Percentiles rank a stretch among this genome's conserved stretches.
Conservation (phyloP, 176 grass and related monocot genomes). For the Carex littledalei region DNA sequence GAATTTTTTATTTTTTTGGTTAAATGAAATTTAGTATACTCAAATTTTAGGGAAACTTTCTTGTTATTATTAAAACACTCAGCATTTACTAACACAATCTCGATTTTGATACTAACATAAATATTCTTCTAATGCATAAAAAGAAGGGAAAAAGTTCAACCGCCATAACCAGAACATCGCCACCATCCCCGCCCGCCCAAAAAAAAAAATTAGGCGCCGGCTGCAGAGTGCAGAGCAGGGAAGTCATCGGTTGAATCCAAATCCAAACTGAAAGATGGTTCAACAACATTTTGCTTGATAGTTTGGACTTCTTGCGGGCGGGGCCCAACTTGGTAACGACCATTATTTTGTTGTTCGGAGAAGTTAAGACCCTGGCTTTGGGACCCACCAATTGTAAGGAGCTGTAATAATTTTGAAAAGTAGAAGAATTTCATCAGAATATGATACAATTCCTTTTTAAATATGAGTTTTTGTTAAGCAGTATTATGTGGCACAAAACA, state of each 20-base stretch:
- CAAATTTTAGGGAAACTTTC: background rate
- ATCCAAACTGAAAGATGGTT: background rate
- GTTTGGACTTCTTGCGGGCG: background rate
- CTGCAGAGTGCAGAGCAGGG: background rate
- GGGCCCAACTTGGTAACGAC: background rate
- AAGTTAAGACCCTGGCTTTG: background rate
- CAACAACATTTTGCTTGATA: background rate
- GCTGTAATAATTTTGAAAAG: background rate
- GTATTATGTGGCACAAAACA: background rate
- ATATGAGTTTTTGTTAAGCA: background rate
- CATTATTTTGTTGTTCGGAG: background rate
- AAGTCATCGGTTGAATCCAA: background rate
- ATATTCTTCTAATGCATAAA: background rate
- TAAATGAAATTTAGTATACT: no score
- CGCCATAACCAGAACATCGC: background rate
- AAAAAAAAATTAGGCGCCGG: background rate
- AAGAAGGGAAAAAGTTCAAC: background rate
- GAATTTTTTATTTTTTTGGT: background rate
- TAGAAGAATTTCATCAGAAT: background rate
- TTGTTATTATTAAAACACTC: background rate
- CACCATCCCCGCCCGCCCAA: background rate
- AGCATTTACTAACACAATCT: background rate
- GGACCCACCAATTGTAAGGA: background rate
- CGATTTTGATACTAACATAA: background rate
- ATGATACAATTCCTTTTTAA: background rate